A percentile compares a stretch with the other conserved stretches of the same genome.
Evolutionary conservation across 257 asterid genomes (phyloP).

Genomic region (Anisodus acutangulus): DNA sequence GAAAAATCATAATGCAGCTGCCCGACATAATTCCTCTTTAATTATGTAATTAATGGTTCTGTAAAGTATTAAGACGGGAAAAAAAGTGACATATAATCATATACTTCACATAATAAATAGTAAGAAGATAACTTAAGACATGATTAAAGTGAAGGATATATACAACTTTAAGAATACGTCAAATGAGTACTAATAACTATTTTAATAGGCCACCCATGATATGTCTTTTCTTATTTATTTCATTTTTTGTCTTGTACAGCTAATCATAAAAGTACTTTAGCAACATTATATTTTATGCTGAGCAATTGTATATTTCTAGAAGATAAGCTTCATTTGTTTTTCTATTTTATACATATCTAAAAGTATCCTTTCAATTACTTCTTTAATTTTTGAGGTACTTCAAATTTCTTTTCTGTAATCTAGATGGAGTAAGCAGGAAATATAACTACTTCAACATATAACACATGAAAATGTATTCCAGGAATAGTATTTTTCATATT

Average conservation of each 20-base stretch:
- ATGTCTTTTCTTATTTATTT: slow-evolving; percentile 17
- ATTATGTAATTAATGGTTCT: neutral
- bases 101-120: slow-evolving; percentile 16
- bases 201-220: neutral
- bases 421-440: neutral
- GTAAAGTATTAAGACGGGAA: neutral
- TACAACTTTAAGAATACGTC: slow-evolving; percentile 28
- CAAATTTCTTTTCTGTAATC: neutral
- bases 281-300: neutral
- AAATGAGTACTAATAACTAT: slow-evolving; percentile 3
- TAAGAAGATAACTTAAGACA: slow-evolving; percentile 6
- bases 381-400: neutral
- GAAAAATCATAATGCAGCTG: neutral
- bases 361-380: neutral
- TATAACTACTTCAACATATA: neutral
- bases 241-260: neutral
- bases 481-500: slow-evolving; percentile 3
- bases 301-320: neutral
- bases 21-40: neutral
- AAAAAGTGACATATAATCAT: slow-evolving; percentile 17
- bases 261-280: neutral
- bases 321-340: neutral
- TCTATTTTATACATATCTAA: neutral
- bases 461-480: neutral
- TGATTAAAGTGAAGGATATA: slow-evolving; percentile 14